phyloP scores from a whole-genome alignment of 2,329 filamentous ascomycete species.

The Arthrobotrys conoides region DNA sequence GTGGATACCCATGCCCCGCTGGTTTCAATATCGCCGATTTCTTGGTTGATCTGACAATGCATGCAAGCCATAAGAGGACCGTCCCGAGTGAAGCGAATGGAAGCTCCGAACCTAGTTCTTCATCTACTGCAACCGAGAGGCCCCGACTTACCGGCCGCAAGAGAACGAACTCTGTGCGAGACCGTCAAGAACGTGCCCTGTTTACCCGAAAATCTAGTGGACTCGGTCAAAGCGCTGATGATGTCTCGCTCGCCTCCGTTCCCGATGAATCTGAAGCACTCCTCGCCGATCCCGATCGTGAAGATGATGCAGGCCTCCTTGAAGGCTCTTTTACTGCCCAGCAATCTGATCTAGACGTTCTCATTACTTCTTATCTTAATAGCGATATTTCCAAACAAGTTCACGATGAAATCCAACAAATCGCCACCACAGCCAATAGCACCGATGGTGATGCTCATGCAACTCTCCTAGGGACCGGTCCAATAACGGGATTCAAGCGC shows the following conservation, averaged over 20 bases:
- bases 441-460: conserved; percentile 71
- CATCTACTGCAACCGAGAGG: conserved; percentile 65
- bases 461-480: conserved; percentile 69
- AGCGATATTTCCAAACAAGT: conserved; percentile 83
- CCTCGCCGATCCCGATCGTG: conserved; percentile 55
- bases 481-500: conserved; percentile 85
- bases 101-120: conserved; percentile 78
- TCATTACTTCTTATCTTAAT: conserved; percentile 81
- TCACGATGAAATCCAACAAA: conserved; percentile 82
- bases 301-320: conserved; percentile 72
- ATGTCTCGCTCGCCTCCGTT: conserved; percentile 70
- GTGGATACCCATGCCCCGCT: conserved; percentile 92
- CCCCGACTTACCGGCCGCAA: conserved; percentile 67
- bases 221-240: conserved; percentile 74
- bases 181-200: conserved; percentile 89
- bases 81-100: conserved; percentile 78
- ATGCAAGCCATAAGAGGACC: conserved; percentile 77
- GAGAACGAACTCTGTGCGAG: conserved; percentile 83
- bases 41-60: conserved; percentile 97
- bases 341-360: conserved; percentile 83
- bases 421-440: conserved; percentile 75
- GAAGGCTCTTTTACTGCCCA: conserved; percentile 69
- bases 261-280: conserved; percentile 63
- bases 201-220: conserved; percentile 79
- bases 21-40: conserved; percentile 99